A percentile compares a stretch with the other conserved stretches of the same genome.
Evolutionary conservation across 192 early-diverging fungal species (phyloP).

Genomic region (Coemansia sp.): DNA sequence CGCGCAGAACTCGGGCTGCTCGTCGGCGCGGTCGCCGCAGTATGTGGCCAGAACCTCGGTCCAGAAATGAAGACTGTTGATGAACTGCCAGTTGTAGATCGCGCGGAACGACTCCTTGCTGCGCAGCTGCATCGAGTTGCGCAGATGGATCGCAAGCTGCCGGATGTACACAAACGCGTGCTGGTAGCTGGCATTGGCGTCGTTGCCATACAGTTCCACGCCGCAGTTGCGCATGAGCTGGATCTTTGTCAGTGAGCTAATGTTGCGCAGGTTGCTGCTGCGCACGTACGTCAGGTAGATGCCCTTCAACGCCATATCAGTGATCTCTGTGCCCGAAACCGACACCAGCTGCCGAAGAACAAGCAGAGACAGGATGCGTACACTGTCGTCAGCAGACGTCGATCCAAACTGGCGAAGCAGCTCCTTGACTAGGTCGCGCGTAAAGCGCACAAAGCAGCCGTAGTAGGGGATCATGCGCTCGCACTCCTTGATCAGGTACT

Average conservation of each 20-base stretch:
- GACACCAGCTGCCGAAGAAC: conserved; percentile 74
- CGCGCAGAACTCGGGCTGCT: conserved; percentile 45
- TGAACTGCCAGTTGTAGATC: conserved; percentile 97
- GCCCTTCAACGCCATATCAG: conserved; percentile 75
- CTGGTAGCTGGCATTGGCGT: conserved; percentile 83
- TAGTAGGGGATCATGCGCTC: conserved; percentile 75
- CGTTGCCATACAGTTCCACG: conserved; percentile 81
- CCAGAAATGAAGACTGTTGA: conserved; percentile 93
- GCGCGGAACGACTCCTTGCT: conserved; percentile 85
- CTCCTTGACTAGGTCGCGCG: conserved; percentile 75
- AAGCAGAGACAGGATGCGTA: conserved; percentile 82
- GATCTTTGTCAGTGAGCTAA: conserved; percentile 79
- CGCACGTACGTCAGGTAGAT: conserved; percentile 82
- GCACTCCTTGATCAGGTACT: conserved; percentile 80
- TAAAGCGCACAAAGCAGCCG: conserved; percentile 75
- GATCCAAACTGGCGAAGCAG: conserved; percentile 58
- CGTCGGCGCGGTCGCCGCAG: conserved; percentile 58
- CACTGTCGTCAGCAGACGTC: conserved; percentile 61
- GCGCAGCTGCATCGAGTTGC: conserved; percentile 81
- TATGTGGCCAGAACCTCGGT: conserved; percentile 77
- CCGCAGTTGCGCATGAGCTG: conserved; percentile 92
- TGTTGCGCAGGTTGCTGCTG: conserved; percentile 71
- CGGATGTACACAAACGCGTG: conserved; percentile 91
- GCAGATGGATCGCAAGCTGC: conserved; percentile 89
- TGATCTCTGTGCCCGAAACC: conserved; percentile 54